A percentile compares a stretch with the other conserved stretches of the same genome.
Evolutionary conservation across 2,329 filamentous ascomycete genomes (phyloP).

Genomic region (Arthrobotrys iridis): DNA sequence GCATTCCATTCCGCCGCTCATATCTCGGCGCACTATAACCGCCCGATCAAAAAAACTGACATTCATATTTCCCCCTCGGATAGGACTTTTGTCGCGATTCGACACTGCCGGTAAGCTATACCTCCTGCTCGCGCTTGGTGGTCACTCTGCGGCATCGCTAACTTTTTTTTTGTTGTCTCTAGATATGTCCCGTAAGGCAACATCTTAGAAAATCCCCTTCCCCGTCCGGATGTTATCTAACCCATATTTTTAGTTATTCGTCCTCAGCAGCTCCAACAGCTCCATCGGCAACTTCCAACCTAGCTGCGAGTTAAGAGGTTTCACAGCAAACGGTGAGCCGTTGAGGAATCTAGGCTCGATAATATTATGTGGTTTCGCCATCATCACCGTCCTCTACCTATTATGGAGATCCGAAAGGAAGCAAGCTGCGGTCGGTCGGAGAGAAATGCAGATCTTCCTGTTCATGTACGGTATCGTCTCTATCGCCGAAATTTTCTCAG

Average conservation of each 20-base stretch:
- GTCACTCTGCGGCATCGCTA: not conserved
- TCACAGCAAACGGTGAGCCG: conserved; percentile 64
- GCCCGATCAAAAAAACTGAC: conserved; percentile 17
- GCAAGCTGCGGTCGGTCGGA: conserved; percentile 89
- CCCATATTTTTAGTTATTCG: conserved; percentile 12
- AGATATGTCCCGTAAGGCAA: conserved; percentile 45
- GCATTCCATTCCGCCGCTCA: conserved; percentile 11
- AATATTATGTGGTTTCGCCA: conserved; percentile 79
- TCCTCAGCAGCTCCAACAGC: conserved; percentile 9
- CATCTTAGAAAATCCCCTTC: not conserved
- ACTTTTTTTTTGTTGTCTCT: not conserved
- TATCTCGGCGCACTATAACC: not conserved
- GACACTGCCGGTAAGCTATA: conserved; percentile 63
- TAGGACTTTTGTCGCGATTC: conserved; percentile 86
- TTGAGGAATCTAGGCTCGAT: conserved; percentile 94
- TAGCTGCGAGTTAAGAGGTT: conserved; percentile 48
- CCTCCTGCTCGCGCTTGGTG: not conserved
- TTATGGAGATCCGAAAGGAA: conserved; percentile 86
- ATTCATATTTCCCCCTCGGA: conserved; percentile 55
- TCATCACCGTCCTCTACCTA: conserved; percentile 73
- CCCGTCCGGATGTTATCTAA: not conserved
- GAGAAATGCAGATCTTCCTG: conserved; percentile 97
- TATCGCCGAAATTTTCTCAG: conserved; percentile 95
- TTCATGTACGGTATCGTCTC: conserved; percentile 84
- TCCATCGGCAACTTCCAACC: conserved; percentile 38